Conservation (phyloP, 2,329 filamentous ascomycete species). For the Talaromyces sp. region DNA sequence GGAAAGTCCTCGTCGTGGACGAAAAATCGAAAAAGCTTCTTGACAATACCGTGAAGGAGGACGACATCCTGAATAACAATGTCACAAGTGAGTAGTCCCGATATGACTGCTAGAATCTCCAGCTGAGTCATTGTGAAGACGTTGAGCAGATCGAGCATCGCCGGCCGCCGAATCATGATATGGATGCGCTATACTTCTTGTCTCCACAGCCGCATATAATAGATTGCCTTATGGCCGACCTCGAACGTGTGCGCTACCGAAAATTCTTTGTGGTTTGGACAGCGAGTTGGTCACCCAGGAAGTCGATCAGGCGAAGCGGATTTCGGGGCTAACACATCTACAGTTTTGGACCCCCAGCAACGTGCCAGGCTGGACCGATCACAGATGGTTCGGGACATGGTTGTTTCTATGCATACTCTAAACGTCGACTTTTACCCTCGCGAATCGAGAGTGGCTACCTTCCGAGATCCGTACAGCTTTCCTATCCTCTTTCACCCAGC, state of each 20-base stretch:
- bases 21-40: conserved; percentile 78
- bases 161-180: conserved; percentile 77
- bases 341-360: conserved; percentile 67
- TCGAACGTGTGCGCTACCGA: conserved; percentile 79
- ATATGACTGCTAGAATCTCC: conserved; percentile 19
- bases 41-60: conserved; percentile 87
- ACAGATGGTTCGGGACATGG: conserved; percentile 66
- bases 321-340: conserved; percentile 24
- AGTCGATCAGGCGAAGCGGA: not conserved
- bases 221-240: conserved; percentile 89
- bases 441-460: conserved; percentile 87
- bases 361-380: conserved; percentile 74
- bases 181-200: conserved; percentile 93
- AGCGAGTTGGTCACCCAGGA: conserved; percentile 47
- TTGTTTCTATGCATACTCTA: conserved; percentile 77
- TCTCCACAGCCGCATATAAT: conserved; percentile 84
- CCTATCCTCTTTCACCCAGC: conserved; percentile 85
- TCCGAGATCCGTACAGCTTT: conserved; percentile 94
- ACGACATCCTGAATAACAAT: conserved; percentile 95
- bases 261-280: conserved; percentile 85
- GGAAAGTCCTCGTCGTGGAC: conserved; percentile 95
- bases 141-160: conserved; percentile 91
- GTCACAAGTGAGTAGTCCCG: conserved; percentile 71
- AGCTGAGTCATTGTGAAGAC: conserved; percentile 54
- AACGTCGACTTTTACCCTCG: conserved; percentile 87